Conservation (phyloP, 768 basidiomycete species). For the Suillus spraguei region DNA sequence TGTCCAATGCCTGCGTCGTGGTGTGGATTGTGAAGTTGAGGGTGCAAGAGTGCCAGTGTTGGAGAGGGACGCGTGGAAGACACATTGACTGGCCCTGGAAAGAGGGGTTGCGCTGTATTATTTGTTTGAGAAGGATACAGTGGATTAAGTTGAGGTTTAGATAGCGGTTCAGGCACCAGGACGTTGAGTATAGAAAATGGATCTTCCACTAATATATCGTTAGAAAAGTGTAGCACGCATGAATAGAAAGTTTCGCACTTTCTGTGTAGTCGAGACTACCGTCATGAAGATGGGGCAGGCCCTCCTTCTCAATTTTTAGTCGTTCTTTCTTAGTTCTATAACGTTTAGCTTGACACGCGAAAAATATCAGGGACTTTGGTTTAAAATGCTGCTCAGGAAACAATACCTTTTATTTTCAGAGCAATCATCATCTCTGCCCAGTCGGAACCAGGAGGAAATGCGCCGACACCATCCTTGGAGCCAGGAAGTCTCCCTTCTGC, state of each 20-base stretch:
- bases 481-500: slow-evolving; percentile 75
- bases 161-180: slow-evolving; percentile 58
- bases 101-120: slow-evolving; percentile 20
- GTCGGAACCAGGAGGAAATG: slow-evolving; percentile 70
- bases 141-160: slow-evolving; percentile 59
- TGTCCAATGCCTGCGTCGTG: slow-evolving; percentile 61
- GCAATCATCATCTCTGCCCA: slow-evolving; percentile 74
- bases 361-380: slow-evolving; percentile 3
- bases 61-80: slow-evolving; percentile 23
- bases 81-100: slow-evolving; percentile 32
- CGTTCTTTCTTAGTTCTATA: slow-evolving; percentile 84
- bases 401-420: slow-evolving; percentile 72
- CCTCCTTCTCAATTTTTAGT: slow-evolving; percentile 73
- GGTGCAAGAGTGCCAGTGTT: slow-evolving; percentile 19
- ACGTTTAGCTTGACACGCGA: slow-evolving; percentile 55
- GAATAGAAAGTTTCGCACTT: slow-evolving; percentile 43
- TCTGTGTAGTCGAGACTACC: slow-evolving; percentile 79
- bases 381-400: not conserved
- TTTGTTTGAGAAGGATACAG: slow-evolving; percentile 50
- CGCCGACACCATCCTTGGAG: slow-evolving; percentile 72
- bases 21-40: slow-evolving; percentile 11
- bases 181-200: slow-evolving; percentile 69
- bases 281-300: slow-evolving; percentile 69
- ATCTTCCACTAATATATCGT: slow-evolving; percentile 64
- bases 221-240: slow-evolving; percentile 8